Evolutionary conservation across 2,329 filamentous ascomycete genomes (phyloP).

Genomic region (Phoma sp.): DNA sequence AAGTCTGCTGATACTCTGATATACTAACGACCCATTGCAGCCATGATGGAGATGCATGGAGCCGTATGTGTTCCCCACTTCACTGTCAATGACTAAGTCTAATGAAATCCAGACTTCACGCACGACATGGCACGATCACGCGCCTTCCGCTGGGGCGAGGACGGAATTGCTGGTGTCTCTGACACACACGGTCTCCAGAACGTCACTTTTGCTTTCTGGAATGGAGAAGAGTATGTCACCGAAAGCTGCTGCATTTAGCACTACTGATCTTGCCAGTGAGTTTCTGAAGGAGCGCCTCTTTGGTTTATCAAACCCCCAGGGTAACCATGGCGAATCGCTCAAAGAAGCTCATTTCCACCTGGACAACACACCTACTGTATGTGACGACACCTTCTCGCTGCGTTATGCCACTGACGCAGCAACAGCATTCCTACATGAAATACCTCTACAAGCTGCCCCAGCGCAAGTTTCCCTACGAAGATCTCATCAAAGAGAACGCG

Average conservation of each 20-base stretch:
- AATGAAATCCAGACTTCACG: constrained; percentile 73
- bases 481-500: constrained; percentile 84
- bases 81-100: constrained; percentile 24
- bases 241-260: not conserved
- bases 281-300: constrained; percentile 96
- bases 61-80: constrained; percentile 66
- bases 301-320: constrained; percentile 92
- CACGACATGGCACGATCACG: constrained; percentile 90
- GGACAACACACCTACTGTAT: constrained; percentile 83
- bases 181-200: constrained; percentile 92
- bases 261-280: constrained; percentile 65
- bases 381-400: constrained; percentile 47
- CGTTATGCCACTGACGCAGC: constrained; percentile 36
- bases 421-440: constrained; percentile 97
- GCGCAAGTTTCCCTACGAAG: constrained; percentile 86
- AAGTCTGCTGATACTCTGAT: constrained; percentile 9
- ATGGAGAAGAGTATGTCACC: constrained; percentile 81
- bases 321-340: constrained; percentile 95
- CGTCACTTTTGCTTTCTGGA: constrained; percentile 96
- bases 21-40: constrained; percentile 51
- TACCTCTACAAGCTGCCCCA: constrained; percentile 98
- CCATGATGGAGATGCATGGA: constrained; percentile 91
- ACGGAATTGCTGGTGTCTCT: constrained; percentile 94
- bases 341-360: constrained; percentile 97
- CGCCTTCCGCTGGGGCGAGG: constrained; percentile 93